A percentile compares a stretch with the other conserved stretches of the same genome.
These are phyloP conservation scores for Debaryomyces tyrocola DNA, from an alignment of 805 yeast species.

Conservation along the genomic window DNA sequence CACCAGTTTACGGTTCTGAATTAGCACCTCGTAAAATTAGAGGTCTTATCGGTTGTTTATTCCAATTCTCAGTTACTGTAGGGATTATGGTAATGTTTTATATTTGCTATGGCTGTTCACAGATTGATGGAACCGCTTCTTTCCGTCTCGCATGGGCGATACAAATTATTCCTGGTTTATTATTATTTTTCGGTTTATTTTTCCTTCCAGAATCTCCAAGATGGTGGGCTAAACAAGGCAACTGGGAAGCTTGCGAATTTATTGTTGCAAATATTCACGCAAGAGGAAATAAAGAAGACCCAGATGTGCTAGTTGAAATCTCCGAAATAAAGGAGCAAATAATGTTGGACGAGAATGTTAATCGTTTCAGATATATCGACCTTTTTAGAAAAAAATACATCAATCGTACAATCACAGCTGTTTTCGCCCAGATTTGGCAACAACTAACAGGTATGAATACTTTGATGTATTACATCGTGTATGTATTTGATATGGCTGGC, in stretches of 20 bases:
- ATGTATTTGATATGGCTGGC: conserved; percentile 62
- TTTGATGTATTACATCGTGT: conserved; percentile 61
- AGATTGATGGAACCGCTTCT: conserved; percentile 27
- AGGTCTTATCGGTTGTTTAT: conserved; percentile 55
- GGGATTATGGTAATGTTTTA: conserved; percentile 63
- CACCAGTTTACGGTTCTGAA: conserved; percentile 62
- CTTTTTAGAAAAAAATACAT: conserved; percentile 49
- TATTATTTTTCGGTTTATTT: conserved; percentile 22
- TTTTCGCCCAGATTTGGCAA: conserved; percentile 53
- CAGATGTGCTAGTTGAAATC: too few species aligned
- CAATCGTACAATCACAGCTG: conserved; percentile 48
- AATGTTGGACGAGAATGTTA: conserved; percentile 49
- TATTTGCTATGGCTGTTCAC: conserved; percentile 51
- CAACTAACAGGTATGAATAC: conserved; percentile 63
- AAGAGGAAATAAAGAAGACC: conserved; percentile 24
- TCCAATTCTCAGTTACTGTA: conserved; percentile 58
- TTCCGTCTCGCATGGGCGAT: conserved; percentile 34
- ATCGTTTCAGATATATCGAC: conserved; percentile 41
- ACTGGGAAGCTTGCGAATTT: conserved; percentile 30
- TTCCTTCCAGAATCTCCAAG: conserved; percentile 33
- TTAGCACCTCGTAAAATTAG: conserved; percentile 54
- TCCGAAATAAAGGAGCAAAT: conserved; percentile 45
- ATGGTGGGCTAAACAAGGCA: conserved; percentile 32
- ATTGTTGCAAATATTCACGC: conserved; percentile 27
- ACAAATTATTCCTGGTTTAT: conserved; percentile 25